A percentile compares a stretch with the other conserved stretches of the same genome.
These are phyloP conservation scores for Cyberlindnera americana DNA, from an alignment of 805 yeast species.

Conservation along the genomic window DNA sequence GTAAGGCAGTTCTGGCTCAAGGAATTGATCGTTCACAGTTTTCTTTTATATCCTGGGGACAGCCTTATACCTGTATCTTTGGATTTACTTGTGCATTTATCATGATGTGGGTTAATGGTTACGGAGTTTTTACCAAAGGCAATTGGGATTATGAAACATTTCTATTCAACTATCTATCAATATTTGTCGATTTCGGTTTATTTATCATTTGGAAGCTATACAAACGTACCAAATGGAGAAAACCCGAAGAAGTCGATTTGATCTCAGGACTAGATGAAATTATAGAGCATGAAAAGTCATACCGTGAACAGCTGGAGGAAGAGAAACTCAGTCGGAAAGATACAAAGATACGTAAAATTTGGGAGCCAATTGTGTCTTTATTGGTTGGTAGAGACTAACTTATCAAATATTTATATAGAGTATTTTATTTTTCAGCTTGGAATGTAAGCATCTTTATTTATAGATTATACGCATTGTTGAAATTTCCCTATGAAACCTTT, in stretches of 20 bases:
- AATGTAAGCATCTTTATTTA: no score
- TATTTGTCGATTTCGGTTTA: constrained; percentile 51
- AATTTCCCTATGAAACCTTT: no score
- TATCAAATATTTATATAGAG: constrained; percentile 1
- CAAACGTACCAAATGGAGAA: constrained; percentile 44
- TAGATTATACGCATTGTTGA: no score
- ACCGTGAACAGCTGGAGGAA: constrained; percentile 17
- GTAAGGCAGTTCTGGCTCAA: constrained; percentile 55
- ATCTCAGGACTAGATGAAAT: constrained; percentile 52
- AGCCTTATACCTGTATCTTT: constrained; percentile 54
- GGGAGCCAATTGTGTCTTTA: constrained; percentile 14
- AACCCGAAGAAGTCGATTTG: constrained; percentile 50
- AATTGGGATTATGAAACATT: constrained; percentile 60
- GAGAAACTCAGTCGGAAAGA: constrained; percentile 21
- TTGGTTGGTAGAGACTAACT: constrained; percentile 24
- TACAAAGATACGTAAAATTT: constrained; percentile 16
- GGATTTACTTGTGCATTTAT: constrained; percentile 43
- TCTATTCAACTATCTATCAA: constrained; percentile 68
- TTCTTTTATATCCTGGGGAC: constrained; percentile 52
- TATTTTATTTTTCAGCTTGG: no score
- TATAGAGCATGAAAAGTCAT: constrained; percentile 49
- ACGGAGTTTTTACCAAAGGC: constrained; percentile 64
- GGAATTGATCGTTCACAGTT: constrained; percentile 42
- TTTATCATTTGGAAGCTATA: constrained; percentile 49
- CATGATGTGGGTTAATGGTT: constrained; percentile 65